Evolutionary conservation across 2,329 filamentous ascomycete species (phyloP).

Genomic region (Sporothrix mexicana): DNA sequence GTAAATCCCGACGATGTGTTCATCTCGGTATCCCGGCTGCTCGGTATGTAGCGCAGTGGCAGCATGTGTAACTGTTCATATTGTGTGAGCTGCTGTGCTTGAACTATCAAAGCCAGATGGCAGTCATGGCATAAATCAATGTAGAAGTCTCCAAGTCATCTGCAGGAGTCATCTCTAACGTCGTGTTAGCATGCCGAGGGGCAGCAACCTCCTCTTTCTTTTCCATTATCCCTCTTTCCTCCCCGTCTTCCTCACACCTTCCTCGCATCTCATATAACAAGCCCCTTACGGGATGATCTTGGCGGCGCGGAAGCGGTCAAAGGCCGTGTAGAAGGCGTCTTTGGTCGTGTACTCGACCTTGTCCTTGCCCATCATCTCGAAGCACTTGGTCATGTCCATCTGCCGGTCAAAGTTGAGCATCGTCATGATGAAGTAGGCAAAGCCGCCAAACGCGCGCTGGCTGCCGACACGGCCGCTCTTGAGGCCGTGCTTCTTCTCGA

Average conservation of each 20-base stretch:
- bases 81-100: not conserved
- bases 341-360: constrained; percentile 43
- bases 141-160: too few relatives aligned
- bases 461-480: constrained; percentile 44
- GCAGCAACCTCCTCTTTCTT: not conserved
- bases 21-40: not conserved
- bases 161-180: not conserved
- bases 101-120: constrained; percentile 10
- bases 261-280: too few relatives aligned
- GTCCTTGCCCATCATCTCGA: constrained; percentile 44
- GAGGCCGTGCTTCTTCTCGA: constrained; percentile 45
- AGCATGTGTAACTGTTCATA: not conserved
- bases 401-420: constrained; percentile 47
- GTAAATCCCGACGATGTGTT: not conserved
- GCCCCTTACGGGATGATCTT: constrained; percentile 44
- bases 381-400: constrained; percentile 44
- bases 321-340: constrained; percentile 44
- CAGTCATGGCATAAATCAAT: not conserved
- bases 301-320: constrained; percentile 45
- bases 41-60: not conserved
- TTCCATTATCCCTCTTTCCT: not conserved
- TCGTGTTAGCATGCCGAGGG: not conserved
- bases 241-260: not conserved
- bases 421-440: constrained; percentile 46
- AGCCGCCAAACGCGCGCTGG: constrained; percentile 42